phyloP scores from a whole-genome alignment of 139 green algal genomes.

The Ostreobium quekettii region DNA sequence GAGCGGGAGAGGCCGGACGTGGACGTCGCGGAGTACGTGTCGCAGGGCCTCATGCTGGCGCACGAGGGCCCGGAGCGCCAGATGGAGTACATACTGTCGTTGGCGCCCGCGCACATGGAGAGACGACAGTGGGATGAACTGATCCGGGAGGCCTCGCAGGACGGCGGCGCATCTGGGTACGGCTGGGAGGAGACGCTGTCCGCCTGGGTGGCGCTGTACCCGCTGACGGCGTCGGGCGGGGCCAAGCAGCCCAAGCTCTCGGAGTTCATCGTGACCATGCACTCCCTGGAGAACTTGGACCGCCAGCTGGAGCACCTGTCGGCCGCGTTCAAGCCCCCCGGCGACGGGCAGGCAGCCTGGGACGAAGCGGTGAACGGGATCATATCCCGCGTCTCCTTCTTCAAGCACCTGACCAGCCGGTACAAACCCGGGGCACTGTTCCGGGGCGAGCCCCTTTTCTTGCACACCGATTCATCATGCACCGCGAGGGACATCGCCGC shows the following conservation, averaged over 20 bases:
- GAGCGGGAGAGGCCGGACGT: constrained; percentile 28
- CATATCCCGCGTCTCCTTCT: constrained; percentile 13
- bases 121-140: constrained; percentile 25
- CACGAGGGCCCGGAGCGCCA: constrained; percentile 28
- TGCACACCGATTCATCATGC: neutral
- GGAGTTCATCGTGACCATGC: constrained; percentile 21
- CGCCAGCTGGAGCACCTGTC: constrained; percentile 29
- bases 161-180: neutral
- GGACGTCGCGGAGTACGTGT: constrained; percentile 28
- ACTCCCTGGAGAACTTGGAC: constrained; percentile 13
- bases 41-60: neutral
- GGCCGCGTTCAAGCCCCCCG: constrained; percentile 20
- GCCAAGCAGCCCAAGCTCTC: neutral
- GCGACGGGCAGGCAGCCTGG: constrained; percentile 21
- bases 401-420: constrained; percentile 8
- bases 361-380: constrained; percentile 24
- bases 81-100: constrained; percentile 30
- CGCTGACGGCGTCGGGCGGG: neutral
- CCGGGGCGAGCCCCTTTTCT: neutral
- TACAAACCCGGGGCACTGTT: constrained; percentile 1
- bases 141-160: constrained; percentile 20
- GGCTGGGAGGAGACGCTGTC: constrained; percentile 44
- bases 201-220: constrained; percentile 38
- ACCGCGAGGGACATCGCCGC: constrained; percentile 16
- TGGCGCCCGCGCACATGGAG: constrained; percentile 22